Conservation (phyloP, 2,329 filamentous ascomycete species). For the Botrytis fragariae region DNA sequence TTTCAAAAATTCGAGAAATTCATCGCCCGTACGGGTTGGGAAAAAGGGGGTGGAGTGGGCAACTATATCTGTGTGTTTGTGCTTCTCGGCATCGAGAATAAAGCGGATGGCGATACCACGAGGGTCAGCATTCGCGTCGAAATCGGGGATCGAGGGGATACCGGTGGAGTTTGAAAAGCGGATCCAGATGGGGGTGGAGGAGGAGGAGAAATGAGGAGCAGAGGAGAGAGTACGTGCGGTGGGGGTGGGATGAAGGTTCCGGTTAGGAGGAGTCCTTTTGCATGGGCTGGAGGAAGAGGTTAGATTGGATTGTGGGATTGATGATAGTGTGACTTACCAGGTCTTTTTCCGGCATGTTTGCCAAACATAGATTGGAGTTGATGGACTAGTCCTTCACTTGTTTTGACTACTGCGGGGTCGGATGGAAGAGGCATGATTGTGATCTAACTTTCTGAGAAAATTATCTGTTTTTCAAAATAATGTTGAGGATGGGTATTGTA, state of each 20-base stretch:
- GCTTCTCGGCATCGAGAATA: constrained; percentile 41
- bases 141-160: constrained; percentile 50
- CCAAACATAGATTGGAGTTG: constrained; percentile 14
- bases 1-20: constrained; percentile 50
- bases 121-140: constrained; percentile 47
- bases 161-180: constrained; percentile 54
- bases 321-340: background rate
- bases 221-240: constrained; percentile 45
- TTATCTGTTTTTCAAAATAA: background rate
- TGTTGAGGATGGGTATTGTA: background rate
- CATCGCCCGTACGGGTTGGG: constrained; percentile 50
- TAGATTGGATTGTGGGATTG: background rate
- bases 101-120: constrained; percentile 51
- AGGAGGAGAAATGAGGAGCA: constrained; percentile 48
- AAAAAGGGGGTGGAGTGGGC: constrained; percentile 52
- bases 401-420: constrained; percentile 14
- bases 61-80: constrained; percentile 55
- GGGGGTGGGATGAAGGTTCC: constrained; percentile 52
- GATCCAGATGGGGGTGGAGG: constrained; percentile 44
- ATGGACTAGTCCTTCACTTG: constrained; percentile 13
- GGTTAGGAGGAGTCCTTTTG: constrained; percentile 50
- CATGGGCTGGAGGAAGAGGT: constrained; percentile 42
- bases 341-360: constrained; percentile 16
- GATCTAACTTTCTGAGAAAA: background rate
- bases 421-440: constrained; percentile 17